Base-by-base conservation (phyloP, 768 basidiomycete genomes). In the Phylloporus sp. region DNA sequence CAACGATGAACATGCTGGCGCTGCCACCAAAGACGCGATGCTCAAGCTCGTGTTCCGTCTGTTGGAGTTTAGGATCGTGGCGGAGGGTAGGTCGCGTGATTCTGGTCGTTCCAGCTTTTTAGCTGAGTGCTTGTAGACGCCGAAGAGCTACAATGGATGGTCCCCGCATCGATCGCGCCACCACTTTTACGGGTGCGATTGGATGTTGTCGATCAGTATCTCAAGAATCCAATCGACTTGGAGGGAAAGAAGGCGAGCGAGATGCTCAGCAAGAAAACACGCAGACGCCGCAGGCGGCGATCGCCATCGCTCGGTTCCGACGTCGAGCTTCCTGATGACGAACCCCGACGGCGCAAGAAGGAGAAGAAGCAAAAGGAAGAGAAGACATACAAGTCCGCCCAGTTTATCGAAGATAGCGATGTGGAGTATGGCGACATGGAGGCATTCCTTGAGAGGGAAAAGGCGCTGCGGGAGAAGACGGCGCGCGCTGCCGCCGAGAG, bases 321-420 rank as follows among this genome's bases (percentile, higher is more conserved):
- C 38, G 65, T 45, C 7, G 69, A 64, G 10, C 62, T 63, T 41
- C 48, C 51, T 24, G 71, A 67, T 24, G 72, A 71, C 29, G 64
- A 61, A 35, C 59, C 64, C 46, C 61, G 59, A 54, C 64, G 59
- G 20, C 62, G 57, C 49, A 72, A 69, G 69, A 54, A 67, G 58
- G 69, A 68, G 46, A 80, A 74, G 64, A 81, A 77, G 64, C 73
- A 71, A 55, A 82, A 79, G 61, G 86, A 87, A 62, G 78, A 79
- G 62, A 77, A 82, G 69, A 71, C 72, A 49, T 93, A 88, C 74
- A 92, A 91, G 65, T 89, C 86, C 7, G 90, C 90, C 9, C 85
- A 90, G 64, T 89, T 94, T 63, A 92, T 95, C 62, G 82, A 87
- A 60, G 92, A 96, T 68, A 90, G 88, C 52, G 93, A 96, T 57